A percentile compares a stretch with the other conserved stretches of the same genome.
phyloP scores from a whole-genome alignment of 306 rosid species.

The Aeschynomene evenia region DNA sequence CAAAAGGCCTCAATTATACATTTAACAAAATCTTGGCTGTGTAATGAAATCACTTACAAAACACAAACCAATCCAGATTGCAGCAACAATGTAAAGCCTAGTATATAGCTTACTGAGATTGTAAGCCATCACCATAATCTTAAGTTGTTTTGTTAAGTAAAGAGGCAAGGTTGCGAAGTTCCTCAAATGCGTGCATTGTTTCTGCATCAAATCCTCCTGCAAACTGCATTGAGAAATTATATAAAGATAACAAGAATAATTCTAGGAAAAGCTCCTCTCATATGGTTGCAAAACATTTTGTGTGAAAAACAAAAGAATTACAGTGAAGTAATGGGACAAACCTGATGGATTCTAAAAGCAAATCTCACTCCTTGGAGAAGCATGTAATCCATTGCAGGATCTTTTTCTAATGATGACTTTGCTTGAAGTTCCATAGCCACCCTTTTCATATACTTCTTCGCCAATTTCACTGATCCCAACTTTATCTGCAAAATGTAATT shows the following conservation, averaged over 20 bases:
- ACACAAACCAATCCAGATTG: constrained; percentile 22
- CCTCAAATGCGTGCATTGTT: constrained; percentile 95
- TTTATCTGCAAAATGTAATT: constrained; percentile 59
- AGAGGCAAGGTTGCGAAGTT: constrained; percentile 86
- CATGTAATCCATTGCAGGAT: constrained; percentile 98
- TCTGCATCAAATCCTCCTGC: constrained; percentile 99
- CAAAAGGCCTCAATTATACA: background rate
- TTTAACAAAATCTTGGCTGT: constrained; percentile 23
- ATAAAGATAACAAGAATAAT: background rate
- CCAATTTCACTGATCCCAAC: constrained; percentile 86
- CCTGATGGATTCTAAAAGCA: constrained; percentile 99
- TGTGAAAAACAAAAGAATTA: too few relatives aligned
- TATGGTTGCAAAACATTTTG: background rate
- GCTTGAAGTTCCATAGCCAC: constrained; percentile 93
- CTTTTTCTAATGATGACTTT: constrained; percentile 82
- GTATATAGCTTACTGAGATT: constrained; percentile 43
- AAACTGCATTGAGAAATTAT: constrained; percentile 62
- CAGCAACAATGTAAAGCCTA: constrained; percentile 25
- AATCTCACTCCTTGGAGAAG: constrained; percentile 99
- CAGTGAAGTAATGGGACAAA: constrained; percentile 16
- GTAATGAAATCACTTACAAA: constrained; percentile 23
- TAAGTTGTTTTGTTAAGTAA: constrained; percentile 79
- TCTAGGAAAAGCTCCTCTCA: background rate
- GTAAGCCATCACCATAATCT: constrained; percentile 37
- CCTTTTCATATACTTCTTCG: constrained; percentile 88